phyloP scores from a whole-genome alignment of 805 yeast species.

The Kodamaea hsintzibuensis region DNA sequence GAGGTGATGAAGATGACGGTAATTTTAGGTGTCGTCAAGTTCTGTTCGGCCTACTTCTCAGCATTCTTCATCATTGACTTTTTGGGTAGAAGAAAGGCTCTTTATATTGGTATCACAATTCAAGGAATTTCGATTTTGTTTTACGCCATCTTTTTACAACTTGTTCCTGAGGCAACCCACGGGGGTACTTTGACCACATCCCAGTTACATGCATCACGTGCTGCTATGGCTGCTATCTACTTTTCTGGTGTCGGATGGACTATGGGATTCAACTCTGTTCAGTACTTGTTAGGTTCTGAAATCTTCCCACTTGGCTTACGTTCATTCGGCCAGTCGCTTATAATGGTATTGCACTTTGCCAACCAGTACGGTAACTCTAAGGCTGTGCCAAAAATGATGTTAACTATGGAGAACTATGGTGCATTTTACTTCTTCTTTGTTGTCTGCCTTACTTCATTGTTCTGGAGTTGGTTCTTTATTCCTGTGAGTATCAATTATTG shows the following conservation, averaged over 20 bases:
- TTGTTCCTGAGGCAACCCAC: constrained; percentile 22
- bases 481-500: constrained; percentile 15
- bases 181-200: constrained; percentile 15
- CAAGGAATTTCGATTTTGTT: constrained; percentile 19
- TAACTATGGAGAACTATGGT: constrained; percentile 22
- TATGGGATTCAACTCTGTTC: constrained; percentile 26
- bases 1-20: constrained; percentile 26
- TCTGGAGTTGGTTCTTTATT: constrained; percentile 28
- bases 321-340: constrained; percentile 24
- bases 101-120: constrained; percentile 23
- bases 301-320: constrained; percentile 26
- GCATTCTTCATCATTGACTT: constrained; percentile 27
- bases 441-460: constrained; percentile 17
- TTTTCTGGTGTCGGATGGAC: constrained; percentile 27
- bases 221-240: constrained; percentile 26
- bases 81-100: constrained; percentile 23
- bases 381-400: constrained; percentile 26
- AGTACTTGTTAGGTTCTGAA: constrained; percentile 26
- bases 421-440: constrained; percentile 26
- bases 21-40: constrained; percentile 25
- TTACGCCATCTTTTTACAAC: constrained; percentile 23
- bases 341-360: constrained; percentile 28
- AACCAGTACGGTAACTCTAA: constrained; percentile 29
- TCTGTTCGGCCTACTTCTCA: constrained; percentile 21
- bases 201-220: constrained; percentile 17